Base-by-base conservation (phyloP, 805 yeast genomes). In the Maudiozyma barnettii region DNA sequence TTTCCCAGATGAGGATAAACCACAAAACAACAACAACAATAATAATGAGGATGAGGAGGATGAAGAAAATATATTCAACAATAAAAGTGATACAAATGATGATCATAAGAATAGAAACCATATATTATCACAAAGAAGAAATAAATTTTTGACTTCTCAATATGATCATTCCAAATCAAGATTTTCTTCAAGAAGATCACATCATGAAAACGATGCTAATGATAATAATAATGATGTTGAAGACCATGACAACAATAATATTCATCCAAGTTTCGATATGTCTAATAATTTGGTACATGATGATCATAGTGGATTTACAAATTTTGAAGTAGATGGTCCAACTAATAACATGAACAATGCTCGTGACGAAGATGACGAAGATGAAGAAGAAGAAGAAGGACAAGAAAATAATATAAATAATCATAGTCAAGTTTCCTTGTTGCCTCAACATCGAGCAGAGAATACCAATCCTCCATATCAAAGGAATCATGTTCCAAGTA, bases 1-100 rank as follows among this genome's bases (percentile, higher is more conserved):
- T 2, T 84, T 84, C 59, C 88, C 91, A 1, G 93, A 84, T 59
- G 93, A 85, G 58, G 91, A 84, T 33, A 54, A 53, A 37, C 45
- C 51, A 20, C 45, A 51, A 16, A 49, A 50, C 16, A 51, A 56
- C n/a, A 49, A 52, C 29, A 43, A 37, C 39, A 40, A 42, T 43
- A 10, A 43, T 39, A 45, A 39, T 23, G 18, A 14, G 3, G 23
- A 46, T 37, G 38, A 43, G 13, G 41, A 39, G 29, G 41, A 44
- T 23, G 44, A 46, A 26, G 14, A 36, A 36, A 46, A 45, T 18
- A 23, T 33, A 10, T 19, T 12, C 2, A 31, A 43, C 14, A 45
- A 46, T 35, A 37, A 46, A 16, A 43, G 47, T 20, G 41, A n/a
- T 13, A 9, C 5, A 13, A 39, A 49, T 18, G 50, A 54, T 30